Base-by-base conservation (phyloP, 805 yeast genomes). In the Yarrowia porcina region DNA sequence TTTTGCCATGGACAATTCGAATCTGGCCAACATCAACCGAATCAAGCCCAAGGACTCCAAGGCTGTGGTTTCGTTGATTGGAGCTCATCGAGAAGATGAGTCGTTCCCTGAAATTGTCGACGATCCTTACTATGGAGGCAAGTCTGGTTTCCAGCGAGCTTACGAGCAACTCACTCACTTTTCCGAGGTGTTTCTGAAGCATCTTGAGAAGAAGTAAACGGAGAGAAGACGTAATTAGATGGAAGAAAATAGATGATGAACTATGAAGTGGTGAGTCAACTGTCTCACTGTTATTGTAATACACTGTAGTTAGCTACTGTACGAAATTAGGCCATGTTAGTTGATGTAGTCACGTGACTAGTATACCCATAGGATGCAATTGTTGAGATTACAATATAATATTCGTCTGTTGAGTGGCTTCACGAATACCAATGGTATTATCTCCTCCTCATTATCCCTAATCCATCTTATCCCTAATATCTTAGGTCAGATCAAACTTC, bases 61-160 rank as follows among this genome's bases (percentile, higher is more conserved):
- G 44, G 82, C 86, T 0, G 72, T 74, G 47, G 81, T 90, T 8
- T 77, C 75, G 60, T 71, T 90, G 63, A 92, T 92, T 77, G 97
- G 97, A 0, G 83, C 87, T n/a, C 92, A 90, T 86, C 80, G 83
- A 64, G 81, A 83, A 0, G 83, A 83, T 68, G 66, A 73, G 1
- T 73, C 75, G 41, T 82, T 80, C 65, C 78, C 77, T 18, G 78
- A 74, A 35, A 83, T 89, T 33, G 92, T 92, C 6, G 89, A 84
- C 62, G 98, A 92, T 73, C 98, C 98, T 1, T 92, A 93, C 73
- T 93, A 92, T 70, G 97, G 97, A 5, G 97, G 96, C 0, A 76
- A 75, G 20, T 80, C 83, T 67, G 97, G 97, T 1, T 92, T 92
- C 71, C 94, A 90, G 73, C 80, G 77, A 63, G 90, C 89, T 73